A percentile compares a stretch with the other conserved stretches of the same genome.
These are phyloP conservation scores for Globisporangium abappressorium DNA, from an alignment of 352 stramenopile genomes.

Conservation along the genomic window DNA sequence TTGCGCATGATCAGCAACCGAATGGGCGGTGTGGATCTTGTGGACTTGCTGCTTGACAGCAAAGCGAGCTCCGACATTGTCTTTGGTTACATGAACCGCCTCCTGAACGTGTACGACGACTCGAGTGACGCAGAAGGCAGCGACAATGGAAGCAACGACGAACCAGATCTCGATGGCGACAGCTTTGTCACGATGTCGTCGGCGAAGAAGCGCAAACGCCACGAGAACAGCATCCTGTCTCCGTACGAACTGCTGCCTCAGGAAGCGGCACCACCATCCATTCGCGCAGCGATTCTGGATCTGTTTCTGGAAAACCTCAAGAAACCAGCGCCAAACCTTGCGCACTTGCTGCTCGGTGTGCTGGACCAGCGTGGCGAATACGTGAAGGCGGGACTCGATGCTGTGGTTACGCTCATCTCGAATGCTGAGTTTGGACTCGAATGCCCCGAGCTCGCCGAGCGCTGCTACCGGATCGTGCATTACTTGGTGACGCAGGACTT, in stretches of 20 bases:
- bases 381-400: constrained; percentile 60
- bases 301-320: constrained; percentile 74
- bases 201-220: constrained; percentile 38
- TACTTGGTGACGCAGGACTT: constrained; percentile 66
- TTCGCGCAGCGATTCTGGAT: constrained; percentile 69
- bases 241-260: constrained; percentile 46
- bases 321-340: constrained; percentile 72
- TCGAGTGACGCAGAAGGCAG: constrained; percentile 21
- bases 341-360: constrained; percentile 67
- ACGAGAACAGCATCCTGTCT: constrained; percentile 43
- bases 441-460: constrained; percentile 55
- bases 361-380: constrained; percentile 39
- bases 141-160: constrained; percentile 15
- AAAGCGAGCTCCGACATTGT: constrained; percentile 63
- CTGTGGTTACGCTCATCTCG: constrained; percentile 69
- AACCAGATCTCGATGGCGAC: constrained; percentile 18
- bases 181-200: constrained; percentile 35
- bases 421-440: constrained; percentile 66
- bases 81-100: constrained; percentile 75
- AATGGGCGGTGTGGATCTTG: constrained; percentile 53
- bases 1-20: constrained; percentile 66
- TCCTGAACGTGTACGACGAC: constrained; percentile 69
- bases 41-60: constrained; percentile 70
- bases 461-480: constrained; percentile 68
- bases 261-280: constrained; percentile 38